Percentiles rank a stretch among this genome's conserved stretches.
Conservation (phyloP, 2,329 filamentous ascomycete species). For the Dendryphion nanum region DNA sequence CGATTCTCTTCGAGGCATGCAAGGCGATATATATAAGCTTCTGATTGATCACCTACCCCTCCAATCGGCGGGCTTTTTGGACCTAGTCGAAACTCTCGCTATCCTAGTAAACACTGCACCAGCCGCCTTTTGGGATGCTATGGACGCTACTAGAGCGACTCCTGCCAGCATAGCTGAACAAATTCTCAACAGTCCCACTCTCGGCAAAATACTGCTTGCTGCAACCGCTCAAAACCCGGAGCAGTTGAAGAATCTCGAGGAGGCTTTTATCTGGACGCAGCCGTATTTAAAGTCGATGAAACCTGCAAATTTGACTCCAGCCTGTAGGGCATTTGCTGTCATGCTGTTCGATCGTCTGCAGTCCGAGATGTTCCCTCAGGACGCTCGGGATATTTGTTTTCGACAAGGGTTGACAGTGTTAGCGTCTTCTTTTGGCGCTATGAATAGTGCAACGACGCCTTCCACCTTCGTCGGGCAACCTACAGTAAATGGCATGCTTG, state of each 20-base stretch:
- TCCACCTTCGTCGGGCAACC: conserved; percentile 41
- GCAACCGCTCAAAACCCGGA: conserved; percentile 44
- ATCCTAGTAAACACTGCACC: conserved; percentile 72
- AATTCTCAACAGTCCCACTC: conserved; percentile 70
- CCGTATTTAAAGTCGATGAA: conserved; percentile 77
- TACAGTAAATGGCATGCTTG: conserved; percentile 57
- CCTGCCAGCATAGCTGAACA: conserved; percentile 80
- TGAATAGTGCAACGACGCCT: conserved; percentile 31
- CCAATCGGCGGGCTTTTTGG: conserved; percentile 56
- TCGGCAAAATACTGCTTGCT: conserved; percentile 59
- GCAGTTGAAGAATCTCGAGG: conserved; percentile 58
- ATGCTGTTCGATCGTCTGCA: conserved; percentile 69
- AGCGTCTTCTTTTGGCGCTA: conserved; percentile 31
- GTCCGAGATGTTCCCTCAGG: conserved; percentile 53
- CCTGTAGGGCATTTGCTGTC: conserved; percentile 74
- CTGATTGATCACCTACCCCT: conserved; percentile 63
- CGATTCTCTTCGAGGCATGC: conserved; percentile 74
- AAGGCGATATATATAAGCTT: conserved; percentile 64
- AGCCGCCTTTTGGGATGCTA: conserved; percentile 82
- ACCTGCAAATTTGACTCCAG: conserved; percentile 71
- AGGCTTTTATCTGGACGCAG: conserved; percentile 73
- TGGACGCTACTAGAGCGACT: conserved; percentile 77
- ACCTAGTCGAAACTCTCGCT: conserved; percentile 69
- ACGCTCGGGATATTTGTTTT: conserved; percentile 61
- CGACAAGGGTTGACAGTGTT: conserved; percentile 54